Evolutionary conservation across 2,329 filamentous ascomycete species (phyloP).

Genomic region (Colletotrichum chrysophilum): DNA sequence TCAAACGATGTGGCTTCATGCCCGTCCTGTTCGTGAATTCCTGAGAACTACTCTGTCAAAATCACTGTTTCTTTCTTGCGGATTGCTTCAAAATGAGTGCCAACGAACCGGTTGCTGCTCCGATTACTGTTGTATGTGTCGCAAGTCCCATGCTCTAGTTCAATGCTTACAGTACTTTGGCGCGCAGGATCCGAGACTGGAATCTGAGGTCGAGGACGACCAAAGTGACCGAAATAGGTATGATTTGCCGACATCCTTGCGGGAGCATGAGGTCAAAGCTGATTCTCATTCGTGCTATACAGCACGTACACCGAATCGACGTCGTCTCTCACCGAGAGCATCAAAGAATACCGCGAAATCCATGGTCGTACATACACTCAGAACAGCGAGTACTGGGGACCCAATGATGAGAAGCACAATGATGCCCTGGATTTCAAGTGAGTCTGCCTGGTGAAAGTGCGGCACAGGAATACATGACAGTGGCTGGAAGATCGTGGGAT

Average conservation of each 20-base stretch:
- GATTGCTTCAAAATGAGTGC: neutral
- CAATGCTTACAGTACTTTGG: too few species aligned
- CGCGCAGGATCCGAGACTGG: neutral
- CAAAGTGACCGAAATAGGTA: neutral
- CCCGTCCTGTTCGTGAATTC: too few species aligned
- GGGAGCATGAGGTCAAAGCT: too few species aligned
- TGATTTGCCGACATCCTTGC: too few species aligned
- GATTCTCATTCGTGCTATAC: too few species aligned
- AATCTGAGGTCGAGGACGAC: neutral
- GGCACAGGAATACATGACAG: too few species aligned
- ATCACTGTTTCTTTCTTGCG: too few species aligned
- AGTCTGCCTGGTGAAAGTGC: too few species aligned
- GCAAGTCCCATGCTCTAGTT: too few species aligned
- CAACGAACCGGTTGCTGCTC: neutral
- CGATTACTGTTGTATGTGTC: neutral
- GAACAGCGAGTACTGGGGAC: conserved; percentile 28
- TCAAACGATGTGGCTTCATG: too few species aligned
- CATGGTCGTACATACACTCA: conserved; percentile 34
- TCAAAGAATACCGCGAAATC: conserved; percentile 35
- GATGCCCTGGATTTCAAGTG: conserved; percentile 16
- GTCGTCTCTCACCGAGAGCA: conserved; percentile 34
- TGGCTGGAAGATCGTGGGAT: too few species aligned
- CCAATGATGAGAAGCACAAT: conserved; percentile 26
- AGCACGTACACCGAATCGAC: conserved; percentile 25
- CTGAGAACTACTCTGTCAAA: too few species aligned